phyloP scores from a whole-genome alignment of 805 yeast species.

The Candida rishiriensis region DNA sequence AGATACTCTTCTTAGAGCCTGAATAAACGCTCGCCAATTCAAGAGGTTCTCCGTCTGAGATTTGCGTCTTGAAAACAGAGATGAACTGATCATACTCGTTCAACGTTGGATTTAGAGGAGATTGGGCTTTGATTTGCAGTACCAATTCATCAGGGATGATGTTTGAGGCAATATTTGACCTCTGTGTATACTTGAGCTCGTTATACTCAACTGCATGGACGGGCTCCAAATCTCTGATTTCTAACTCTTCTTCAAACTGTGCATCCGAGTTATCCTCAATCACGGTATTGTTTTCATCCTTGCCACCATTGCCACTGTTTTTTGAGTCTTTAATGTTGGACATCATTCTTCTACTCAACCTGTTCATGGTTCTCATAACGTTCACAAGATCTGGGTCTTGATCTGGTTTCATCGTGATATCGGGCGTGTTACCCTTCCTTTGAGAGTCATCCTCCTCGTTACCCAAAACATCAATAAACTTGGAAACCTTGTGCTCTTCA shows the following conservation, averaged over 20 bases:
- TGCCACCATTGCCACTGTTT: neutral
- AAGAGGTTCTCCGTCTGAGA: conserved; percentile 17
- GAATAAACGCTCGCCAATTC: conserved; percentile 22
- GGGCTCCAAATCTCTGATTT: conserved; percentile 49
- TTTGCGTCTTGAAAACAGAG: conserved; percentile 13
- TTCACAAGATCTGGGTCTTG: conserved; percentile 66
- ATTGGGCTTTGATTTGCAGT: conserved; percentile 15
- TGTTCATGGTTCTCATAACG: conserved; percentile 83
- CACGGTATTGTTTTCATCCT: conserved; percentile 26
- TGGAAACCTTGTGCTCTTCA: conserved; percentile 48
- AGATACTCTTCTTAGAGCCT: conserved; percentile 31
- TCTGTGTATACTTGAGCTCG: conserved; percentile 34
- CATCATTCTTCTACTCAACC: conserved; percentile 79
- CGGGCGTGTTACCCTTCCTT: conserved; percentile 75
- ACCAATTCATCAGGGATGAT: conserved; percentile 22
- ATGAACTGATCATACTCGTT: conserved; percentile 26
- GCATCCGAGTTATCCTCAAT: conserved; percentile 30
- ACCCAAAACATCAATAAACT: conserved; percentile 73
- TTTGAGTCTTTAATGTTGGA: conserved; percentile 38
- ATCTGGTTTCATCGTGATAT: conserved; percentile 75
- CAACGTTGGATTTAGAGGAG: conserved; percentile 24
- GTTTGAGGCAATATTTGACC: conserved; percentile 24
- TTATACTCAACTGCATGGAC: conserved; percentile 46
- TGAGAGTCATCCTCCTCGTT: conserved; percentile 79
- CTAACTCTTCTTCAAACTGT: conserved; percentile 41